A percentile compares a stretch with the other conserved stretches of the same genome.
These are phyloP conservation scores for Fusarium pininemorale DNA, from an alignment of 2,329 filamentous ascomycete genomes.

Conservation along the genomic window DNA sequence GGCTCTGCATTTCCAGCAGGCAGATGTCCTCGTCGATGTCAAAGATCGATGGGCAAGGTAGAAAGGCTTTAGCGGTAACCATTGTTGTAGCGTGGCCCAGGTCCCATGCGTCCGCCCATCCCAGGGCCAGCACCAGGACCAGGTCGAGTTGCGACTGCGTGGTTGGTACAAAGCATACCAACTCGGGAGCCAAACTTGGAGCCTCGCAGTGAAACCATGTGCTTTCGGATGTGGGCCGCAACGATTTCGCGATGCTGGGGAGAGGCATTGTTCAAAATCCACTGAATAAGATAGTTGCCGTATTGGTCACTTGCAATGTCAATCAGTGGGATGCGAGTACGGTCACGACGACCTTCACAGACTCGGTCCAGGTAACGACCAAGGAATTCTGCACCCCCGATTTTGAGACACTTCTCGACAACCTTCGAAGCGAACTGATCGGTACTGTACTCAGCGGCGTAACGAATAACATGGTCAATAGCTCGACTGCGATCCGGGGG, in stretches of 20 bases:
- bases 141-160: constrained; percentile 86
- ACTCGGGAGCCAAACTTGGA: constrained; percentile 99
- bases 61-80: constrained; percentile 61
- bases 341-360: constrained; percentile 88
- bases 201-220: constrained; percentile 98
- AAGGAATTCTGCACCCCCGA: constrained; percentile 89
- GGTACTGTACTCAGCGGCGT: constrained; percentile 96
- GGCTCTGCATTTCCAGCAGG: constrained; percentile 1
- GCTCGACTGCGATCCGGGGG: constrained; percentile 91
- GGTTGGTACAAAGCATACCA: constrained; percentile 98
- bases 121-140: constrained; percentile 81
- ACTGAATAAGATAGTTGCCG: constrained; percentile 97
- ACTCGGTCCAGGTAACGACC: constrained; percentile 92
- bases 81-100: constrained; percentile 66
- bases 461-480: constrained; percentile 93
- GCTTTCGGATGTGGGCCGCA: constrained; percentile 93
- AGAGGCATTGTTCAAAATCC: constrained; percentile 89
- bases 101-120: constrained; percentile 66
- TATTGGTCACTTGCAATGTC: constrained; percentile 99
- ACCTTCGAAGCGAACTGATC: constrained; percentile 99
- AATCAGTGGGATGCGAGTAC: constrained; percentile 94
- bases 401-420: constrained; percentile 98
- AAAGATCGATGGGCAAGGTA: not conserved
- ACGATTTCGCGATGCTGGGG: constrained; percentile 93
- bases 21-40: not conserved